phyloP scores from a whole-genome alignment of 768 basidiomycete genomes.

The Tylopilus plumbeoviolaceoides region DNA sequence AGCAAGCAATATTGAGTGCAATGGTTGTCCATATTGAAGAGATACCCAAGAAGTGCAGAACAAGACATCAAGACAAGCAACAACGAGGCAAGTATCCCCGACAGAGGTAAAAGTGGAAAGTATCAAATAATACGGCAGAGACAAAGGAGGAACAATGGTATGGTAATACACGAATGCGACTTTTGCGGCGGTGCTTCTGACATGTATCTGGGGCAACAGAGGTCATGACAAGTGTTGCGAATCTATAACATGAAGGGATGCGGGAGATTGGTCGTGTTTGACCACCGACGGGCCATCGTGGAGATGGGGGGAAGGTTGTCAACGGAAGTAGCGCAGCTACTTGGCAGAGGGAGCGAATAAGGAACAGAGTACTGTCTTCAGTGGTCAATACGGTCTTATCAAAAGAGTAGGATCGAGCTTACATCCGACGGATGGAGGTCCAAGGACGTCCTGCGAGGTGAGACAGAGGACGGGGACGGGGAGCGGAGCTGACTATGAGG shows the following conservation, averaged over 20 bases:
- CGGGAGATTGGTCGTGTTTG: conserved; percentile 30
- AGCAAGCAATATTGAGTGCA: conserved; percentile 22
- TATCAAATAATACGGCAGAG: conserved; percentile 8
- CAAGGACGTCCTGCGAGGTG: conserved; percentile 24
- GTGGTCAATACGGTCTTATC: conserved; percentile 4
- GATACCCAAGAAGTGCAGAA: conserved; percentile 26
- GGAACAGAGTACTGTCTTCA: conserved; percentile 17
- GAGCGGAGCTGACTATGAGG: conserved; percentile 26
- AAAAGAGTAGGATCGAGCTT: not conserved
- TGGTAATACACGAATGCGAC: conserved; percentile 15
- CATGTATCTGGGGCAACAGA: not conserved
- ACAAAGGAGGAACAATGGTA: not conserved
- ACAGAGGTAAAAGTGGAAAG: conserved; percentile 3
- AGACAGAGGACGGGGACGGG: conserved; percentile 24
- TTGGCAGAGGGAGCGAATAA: conserved; percentile 24
- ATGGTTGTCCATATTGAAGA: conserved; percentile 21
- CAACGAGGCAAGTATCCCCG: not conserved
- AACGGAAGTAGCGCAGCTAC: conserved; percentile 29
- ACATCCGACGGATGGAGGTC: conserved; percentile 28
- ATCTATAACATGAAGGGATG: conserved; percentile 34
- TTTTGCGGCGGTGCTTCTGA: conserved; percentile 9
- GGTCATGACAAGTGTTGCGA: conserved; percentile 4
- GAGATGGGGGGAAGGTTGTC: conserved; percentile 34
- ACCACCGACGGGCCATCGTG: conserved; percentile 36
- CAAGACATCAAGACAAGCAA: conserved; percentile 28